A percentile compares a stretch with the other conserved stretches of the same genome.
Conservation (phyloP, 2,329 filamentous ascomycete species). For the Penicillium sp. region DNA sequence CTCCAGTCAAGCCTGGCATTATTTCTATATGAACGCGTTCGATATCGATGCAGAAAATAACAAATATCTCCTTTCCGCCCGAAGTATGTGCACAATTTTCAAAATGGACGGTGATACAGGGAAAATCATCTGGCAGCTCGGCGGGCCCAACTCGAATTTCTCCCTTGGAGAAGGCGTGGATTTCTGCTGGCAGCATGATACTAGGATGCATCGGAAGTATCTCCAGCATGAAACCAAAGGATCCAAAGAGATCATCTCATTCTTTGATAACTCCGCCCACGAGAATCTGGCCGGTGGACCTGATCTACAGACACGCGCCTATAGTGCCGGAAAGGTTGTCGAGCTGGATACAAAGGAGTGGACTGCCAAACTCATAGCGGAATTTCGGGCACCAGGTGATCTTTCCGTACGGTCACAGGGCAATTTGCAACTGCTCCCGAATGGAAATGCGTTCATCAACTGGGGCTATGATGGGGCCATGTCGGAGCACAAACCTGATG, state of each 20-base stretch:
- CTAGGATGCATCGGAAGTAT: slow-evolving; percentile 13
- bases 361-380: slow-evolving; percentile 8
- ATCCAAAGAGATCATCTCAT: slow-evolving; percentile 14
- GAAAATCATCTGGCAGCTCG: slow-evolving; percentile 15
- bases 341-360: slow-evolving; percentile 11
- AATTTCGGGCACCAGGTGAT: slow-evolving; percentile 11
- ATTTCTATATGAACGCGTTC: slow-evolving; percentile 21
- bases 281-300: slow-evolving; percentile 15
- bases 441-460: slow-evolving; percentile 18
- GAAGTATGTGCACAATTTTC: slow-evolving; percentile 20
- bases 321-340: slow-evolving; percentile 15
- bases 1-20: slow-evolving; percentile 18
- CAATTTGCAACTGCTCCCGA: slow-evolving; percentile 14
- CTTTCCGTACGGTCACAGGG: slow-evolving; percentile 16
- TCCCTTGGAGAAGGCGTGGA: slow-evolving; percentile 7
- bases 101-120: slow-evolving; percentile 16
- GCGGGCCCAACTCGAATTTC: slow-evolving; percentile 14
- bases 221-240: slow-evolving; percentile 14
- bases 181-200: slow-evolving; percentile 18
- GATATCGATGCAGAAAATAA: slow-evolving; percentile 13
- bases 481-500: slow-evolving; percentile 15
- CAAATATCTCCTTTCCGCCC: slow-evolving; percentile 14
- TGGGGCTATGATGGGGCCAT: slow-evolving; percentile 15
- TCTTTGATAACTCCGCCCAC: slow-evolving; percentile 18
- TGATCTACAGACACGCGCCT: slow-evolving; percentile 8